A percentile compares a stretch with the other conserved stretches of the same genome.
These are phyloP conservation scores for Cladosporium sp. DNA, from an alignment of 2,329 filamentous ascomycete species.

Conservation along the genomic window DNA sequence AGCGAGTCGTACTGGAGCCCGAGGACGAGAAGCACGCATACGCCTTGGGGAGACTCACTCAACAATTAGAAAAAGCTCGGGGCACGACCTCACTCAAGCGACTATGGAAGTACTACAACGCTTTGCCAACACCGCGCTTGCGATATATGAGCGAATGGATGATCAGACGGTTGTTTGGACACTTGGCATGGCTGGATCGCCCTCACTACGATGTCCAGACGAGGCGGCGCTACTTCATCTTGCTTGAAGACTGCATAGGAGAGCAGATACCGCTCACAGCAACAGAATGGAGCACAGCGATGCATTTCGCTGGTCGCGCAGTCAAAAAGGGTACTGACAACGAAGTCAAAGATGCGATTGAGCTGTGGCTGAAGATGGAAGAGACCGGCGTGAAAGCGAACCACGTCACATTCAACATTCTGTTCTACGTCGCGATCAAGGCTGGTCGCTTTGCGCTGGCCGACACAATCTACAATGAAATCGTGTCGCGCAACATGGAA, in stretches of 20 bases:
- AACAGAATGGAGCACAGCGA: conserved; percentile 79
- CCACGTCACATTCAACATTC: conserved; percentile 85
- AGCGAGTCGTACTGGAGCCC: conserved; percentile 26
- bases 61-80: conserved; percentile 18
- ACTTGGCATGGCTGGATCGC: conserved; percentile 62
- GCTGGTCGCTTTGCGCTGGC: conserved; percentile 80
- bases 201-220: conserved; percentile 55
- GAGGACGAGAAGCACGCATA: conserved; percentile 26
- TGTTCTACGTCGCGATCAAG: conserved; percentile 86
- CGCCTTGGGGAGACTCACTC: conserved; percentile 23
- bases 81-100: conserved; percentile 29
- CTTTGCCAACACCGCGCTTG: conserved; percentile 55
- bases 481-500: conserved; percentile 65
- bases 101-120: conserved; percentile 55
- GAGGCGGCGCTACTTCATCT: conserved; percentile 79
- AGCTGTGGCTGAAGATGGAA: conserved; percentile 91
- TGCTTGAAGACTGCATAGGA: conserved; percentile 79
- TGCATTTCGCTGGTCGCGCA: conserved; percentile 75
- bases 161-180: conserved; percentile 65
- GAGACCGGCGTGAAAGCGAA: conserved; percentile 64
- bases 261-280: conserved; percentile 67
- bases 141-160: conserved; percentile 50
- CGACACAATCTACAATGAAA: conserved; percentile 81
- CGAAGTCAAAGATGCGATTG: conserved; percentile 68
- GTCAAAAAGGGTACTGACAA: conserved; percentile 58